These are phyloP conservation scores for Aschersonia sp. DNA, from an alignment of 2,329 filamentous ascomycete species.

Conservation along the genomic window DNA sequence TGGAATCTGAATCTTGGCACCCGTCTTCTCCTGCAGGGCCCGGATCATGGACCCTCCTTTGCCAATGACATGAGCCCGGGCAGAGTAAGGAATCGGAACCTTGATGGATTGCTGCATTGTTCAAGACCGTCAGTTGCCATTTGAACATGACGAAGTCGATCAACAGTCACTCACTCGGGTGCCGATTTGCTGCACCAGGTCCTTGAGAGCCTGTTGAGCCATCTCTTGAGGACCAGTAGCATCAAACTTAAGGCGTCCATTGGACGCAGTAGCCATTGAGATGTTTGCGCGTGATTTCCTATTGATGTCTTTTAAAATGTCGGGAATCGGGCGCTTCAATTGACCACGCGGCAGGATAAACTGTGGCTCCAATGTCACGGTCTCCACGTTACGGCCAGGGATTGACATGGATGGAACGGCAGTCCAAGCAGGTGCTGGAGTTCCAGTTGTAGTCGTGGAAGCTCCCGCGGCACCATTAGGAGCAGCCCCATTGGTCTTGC, in stretches of 20 bases:
- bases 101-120: constrained; percentile 38
- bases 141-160: not conserved
- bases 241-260: constrained; percentile 65
- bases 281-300: constrained; percentile 79
- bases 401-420: constrained; percentile 45
- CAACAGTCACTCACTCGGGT: constrained; percentile 48
- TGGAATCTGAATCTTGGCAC: constrained; percentile 80
- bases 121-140: constrained; percentile 1
- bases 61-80: constrained; percentile 83
- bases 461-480: constrained; percentile 41
- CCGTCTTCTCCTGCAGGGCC: constrained; percentile 75
- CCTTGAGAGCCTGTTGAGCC: constrained; percentile 77
- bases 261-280: constrained; percentile 58
- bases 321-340: constrained; percentile 70
- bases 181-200: constrained; percentile 77
- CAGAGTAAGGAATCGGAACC: constrained; percentile 69
- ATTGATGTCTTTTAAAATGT: constrained; percentile 85
- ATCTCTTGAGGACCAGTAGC: constrained; percentile 72
- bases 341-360: constrained; percentile 65
- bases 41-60: constrained; percentile 83
- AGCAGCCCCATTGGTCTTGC: constrained; percentile 38
- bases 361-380: constrained; percentile 56
- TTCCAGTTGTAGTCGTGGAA: constrained; percentile 48
- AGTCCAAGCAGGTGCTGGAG: constrained; percentile 24
- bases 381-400: constrained; percentile 70